Conservation (phyloP, 345 rosid genomes). For the Eucalyptus pauciflora region DNA sequence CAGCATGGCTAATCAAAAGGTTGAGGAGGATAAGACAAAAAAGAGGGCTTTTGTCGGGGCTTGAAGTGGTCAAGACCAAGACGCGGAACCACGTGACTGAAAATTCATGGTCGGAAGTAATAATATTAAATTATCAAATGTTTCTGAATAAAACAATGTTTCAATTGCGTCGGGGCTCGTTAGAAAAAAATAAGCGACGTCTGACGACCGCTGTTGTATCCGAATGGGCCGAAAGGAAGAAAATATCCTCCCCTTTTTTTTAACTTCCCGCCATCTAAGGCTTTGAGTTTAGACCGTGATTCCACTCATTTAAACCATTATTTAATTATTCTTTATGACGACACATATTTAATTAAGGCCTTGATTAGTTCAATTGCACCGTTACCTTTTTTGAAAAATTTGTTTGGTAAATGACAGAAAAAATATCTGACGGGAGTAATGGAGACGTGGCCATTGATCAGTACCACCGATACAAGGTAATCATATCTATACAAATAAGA, state of each 20-base stretch:
- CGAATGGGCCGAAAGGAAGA: not conserved
- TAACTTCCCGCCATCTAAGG: not conserved
- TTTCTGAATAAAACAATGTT: not conserved
- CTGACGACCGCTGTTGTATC: not conserved
- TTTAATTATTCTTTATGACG: too few relatives aligned
- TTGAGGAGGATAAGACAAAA: not conserved
- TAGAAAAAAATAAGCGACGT: not conserved
- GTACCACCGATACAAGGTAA: conserved; percentile 35
- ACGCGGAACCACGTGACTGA: not conserved
- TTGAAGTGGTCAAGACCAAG: not conserved
- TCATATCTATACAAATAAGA: too few relatives aligned
- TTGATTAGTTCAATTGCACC: not conserved
- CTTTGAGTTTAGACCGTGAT: too few relatives aligned
- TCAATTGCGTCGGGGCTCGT: not conserved
- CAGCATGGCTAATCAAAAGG: not conserved
- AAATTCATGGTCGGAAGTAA: not conserved
- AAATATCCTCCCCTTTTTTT: not conserved
- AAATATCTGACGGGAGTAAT: conserved; percentile 11
- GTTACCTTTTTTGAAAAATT: not conserved
- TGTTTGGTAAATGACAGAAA: conserved; percentile 6
- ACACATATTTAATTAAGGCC: not conserved
- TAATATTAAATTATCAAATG: not conserved
- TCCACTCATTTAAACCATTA: not conserved
- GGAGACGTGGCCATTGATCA: conserved; percentile 35
- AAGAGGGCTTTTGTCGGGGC: not conserved